Conservation (phyloP, 2,329 filamentous ascomycete genomes). For the Colletotrichum paranaense region DNA sequence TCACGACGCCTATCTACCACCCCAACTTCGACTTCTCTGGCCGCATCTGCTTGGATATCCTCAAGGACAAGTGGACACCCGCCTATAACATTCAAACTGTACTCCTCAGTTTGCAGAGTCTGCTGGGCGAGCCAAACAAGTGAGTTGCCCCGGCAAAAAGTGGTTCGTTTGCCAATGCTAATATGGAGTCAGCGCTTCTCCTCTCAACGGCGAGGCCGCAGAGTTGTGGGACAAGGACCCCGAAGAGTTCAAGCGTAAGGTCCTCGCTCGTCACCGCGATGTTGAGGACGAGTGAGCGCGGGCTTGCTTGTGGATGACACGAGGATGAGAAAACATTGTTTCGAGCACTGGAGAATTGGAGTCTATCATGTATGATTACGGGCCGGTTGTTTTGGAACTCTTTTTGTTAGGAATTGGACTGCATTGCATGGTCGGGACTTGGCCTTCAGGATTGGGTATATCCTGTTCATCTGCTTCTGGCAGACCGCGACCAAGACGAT, state of each 20-base stretch:
- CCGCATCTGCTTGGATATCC: constrained; percentile 95
- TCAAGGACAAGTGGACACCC: constrained; percentile 99
- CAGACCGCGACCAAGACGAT: constrained; percentile 27
- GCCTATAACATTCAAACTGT: constrained; percentile 97
- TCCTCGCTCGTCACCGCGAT: constrained; percentile 71
- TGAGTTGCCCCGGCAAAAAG: constrained; percentile 58
- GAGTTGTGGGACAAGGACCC: constrained; percentile 94
- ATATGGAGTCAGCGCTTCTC: constrained; percentile 76
- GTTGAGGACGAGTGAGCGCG: constrained; percentile 69
- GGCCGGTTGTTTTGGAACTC: constrained; percentile 39
- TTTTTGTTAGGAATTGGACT: constrained; percentile 48
- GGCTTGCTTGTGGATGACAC: not conserved
- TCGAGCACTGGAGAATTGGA: constrained; percentile 53
- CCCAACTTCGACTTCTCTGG: constrained; percentile 98
- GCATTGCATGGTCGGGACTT: constrained; percentile 41
- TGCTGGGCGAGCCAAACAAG: constrained; percentile 99
- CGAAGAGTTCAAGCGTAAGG: constrained; percentile 86
- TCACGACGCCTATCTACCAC: constrained; percentile 99
- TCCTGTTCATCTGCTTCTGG: constrained; percentile 26
- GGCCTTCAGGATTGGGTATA: constrained; percentile 24
- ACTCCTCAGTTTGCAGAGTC: constrained; percentile 90
- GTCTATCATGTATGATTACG: constrained; percentile 49
- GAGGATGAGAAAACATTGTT: constrained; percentile 21
- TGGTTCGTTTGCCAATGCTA: constrained; percentile 24
- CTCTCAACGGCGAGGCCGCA: constrained; percentile 94